A percentile compares a stretch with the other conserved stretches of the same genome.
Evolutionary conservation across 1,139 yeast species (phyloP).

Genomic region (Kodamaea plutei): DNA sequence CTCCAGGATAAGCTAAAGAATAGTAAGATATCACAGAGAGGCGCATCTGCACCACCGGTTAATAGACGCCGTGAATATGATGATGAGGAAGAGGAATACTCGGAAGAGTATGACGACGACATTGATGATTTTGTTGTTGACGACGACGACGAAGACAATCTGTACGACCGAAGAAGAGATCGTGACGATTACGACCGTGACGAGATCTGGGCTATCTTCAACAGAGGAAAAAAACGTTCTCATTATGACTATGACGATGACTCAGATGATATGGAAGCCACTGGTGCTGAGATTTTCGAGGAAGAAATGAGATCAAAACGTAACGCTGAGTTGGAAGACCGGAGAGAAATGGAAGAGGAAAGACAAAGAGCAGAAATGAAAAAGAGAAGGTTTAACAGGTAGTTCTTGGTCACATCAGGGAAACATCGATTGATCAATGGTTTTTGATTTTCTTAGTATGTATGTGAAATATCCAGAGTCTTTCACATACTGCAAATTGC

Average conservation of each 20-base stretch:
- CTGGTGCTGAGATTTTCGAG: conserved; percentile 78
- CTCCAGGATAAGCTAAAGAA: conserved; percentile 26
- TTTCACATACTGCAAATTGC: no score
- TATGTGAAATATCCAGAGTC: no score
- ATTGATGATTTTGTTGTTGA: conserved; percentile 53
- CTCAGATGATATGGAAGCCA: conserved; percentile 85
- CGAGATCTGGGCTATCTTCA: conserved; percentile 87
- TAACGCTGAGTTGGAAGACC: conserved; percentile 62
- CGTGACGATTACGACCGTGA: conserved; percentile 61
- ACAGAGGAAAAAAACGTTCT: conserved; percentile 53
- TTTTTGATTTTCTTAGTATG: no score
- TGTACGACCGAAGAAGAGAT: conserved; percentile 8
- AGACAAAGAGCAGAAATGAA: conserved; percentile 28
- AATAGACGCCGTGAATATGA: conserved; percentile 8
- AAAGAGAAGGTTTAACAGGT: conserved; percentile 16
- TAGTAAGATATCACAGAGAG: no score
- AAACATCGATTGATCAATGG: no score
- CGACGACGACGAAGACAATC: conserved; percentile 47
- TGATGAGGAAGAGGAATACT: conserved; percentile 9
- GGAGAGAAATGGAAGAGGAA: conserved; percentile 56
- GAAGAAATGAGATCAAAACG: conserved; percentile 70
- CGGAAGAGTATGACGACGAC: conserved; percentile 28
- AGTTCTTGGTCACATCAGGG: no score
- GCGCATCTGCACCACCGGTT: conserved; percentile 1
- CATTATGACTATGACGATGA: conserved; percentile 43